Evolutionary conservation across 352 stramenopile species (phyloP).

Genomic region (Pelagophyceae sp.): DNA sequence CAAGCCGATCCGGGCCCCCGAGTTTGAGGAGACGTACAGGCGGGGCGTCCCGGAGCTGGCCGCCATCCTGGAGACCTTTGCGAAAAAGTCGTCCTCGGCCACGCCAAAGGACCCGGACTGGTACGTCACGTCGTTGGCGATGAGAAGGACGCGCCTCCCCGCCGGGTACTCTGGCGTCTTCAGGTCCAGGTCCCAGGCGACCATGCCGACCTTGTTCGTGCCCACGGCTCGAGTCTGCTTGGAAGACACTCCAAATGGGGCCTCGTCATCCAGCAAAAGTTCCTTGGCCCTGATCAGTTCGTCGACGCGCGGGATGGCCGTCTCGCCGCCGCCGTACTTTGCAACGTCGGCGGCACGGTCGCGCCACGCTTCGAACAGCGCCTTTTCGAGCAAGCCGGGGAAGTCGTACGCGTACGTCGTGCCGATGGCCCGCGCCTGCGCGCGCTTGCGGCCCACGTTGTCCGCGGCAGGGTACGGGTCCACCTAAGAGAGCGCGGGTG

Average conservation of each 20-base stretch:
- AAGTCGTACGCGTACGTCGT: constrained; percentile 99
- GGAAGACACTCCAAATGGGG: constrained; percentile 37
- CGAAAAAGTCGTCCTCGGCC: constrained; percentile 90
- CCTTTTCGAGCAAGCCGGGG: constrained; percentile 94
- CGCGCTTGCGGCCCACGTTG: constrained; percentile 68
- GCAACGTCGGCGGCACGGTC: constrained; percentile 42
- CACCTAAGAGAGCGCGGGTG: too few species aligned
- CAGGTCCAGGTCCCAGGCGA: constrained; percentile 92
- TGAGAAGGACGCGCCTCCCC: constrained; percentile 92
- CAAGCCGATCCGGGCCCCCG: constrained; percentile 94
- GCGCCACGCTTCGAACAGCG: constrained; percentile 82
- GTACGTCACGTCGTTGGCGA: constrained; percentile 99
- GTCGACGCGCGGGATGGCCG: constrained; percentile 10
- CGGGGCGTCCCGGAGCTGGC: constrained; percentile 85
- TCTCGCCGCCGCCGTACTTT: neutral
- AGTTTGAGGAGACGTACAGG: constrained; percentile 98
- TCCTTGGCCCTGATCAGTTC: constrained; percentile 61
- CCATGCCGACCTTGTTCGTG: constrained; percentile 88
- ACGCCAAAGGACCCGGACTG: constrained; percentile 98
- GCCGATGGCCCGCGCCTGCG: constrained; percentile 81
- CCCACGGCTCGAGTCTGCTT: constrained; percentile 52
- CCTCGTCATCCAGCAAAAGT: constrained; percentile 54
- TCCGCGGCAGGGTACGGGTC: constrained; percentile 64
- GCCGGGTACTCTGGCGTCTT: constrained; percentile 96
- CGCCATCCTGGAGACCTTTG: constrained; percentile 87